phyloP scores from a whole-genome alignment of 805 yeast species.

The Teunomyces panamensis region DNA sequence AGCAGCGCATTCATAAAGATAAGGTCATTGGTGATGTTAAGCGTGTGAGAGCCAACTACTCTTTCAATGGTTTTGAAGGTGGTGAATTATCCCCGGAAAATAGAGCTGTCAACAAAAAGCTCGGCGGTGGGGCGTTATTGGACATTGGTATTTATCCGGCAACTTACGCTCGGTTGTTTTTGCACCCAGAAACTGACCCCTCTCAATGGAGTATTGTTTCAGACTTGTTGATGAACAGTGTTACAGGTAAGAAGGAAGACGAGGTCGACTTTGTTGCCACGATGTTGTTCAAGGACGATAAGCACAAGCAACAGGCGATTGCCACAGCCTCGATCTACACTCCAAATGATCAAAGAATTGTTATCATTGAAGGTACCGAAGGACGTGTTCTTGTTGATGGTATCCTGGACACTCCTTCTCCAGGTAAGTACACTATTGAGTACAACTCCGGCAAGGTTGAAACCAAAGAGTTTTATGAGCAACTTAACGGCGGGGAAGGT shows the following conservation, averaged over 20 bases:
- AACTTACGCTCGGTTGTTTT: constrained; percentile 42
- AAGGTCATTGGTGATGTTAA: constrained; percentile 45
- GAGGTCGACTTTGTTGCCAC: constrained; percentile 43
- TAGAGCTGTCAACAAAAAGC: constrained; percentile 32
- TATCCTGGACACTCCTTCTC: constrained; percentile 13
- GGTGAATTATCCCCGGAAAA: constrained; percentile 28
- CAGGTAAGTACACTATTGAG: constrained; percentile 9
- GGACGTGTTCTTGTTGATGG: constrained; percentile 9
- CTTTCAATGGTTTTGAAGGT: constrained; percentile 30
- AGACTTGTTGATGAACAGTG: constrained; percentile 28
- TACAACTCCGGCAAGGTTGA: constrained; percentile 20
- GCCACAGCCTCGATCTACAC: constrained; percentile 19
- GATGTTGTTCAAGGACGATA: constrained; percentile 34
- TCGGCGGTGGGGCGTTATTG: constrained; percentile 57
- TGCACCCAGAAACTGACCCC: constrained; percentile 23
- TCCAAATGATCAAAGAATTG: constrained; percentile 7
- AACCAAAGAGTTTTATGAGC: constrained; percentile 13
- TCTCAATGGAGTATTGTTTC: constrained; percentile 15
- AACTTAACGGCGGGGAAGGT: constrained; percentile 42
- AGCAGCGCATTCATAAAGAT: constrained; percentile 37
- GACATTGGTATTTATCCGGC: constrained; percentile 55
- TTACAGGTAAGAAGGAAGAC: constrained; percentile 31
- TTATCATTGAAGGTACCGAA: constrained; percentile 10
- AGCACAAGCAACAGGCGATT: constrained; percentile 41
- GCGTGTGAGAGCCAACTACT: constrained; percentile 44